Evolutionary conservation across 345 rosid genomes (phyloP).

Genomic region (Excoecaria cochinchinensis): DNA sequence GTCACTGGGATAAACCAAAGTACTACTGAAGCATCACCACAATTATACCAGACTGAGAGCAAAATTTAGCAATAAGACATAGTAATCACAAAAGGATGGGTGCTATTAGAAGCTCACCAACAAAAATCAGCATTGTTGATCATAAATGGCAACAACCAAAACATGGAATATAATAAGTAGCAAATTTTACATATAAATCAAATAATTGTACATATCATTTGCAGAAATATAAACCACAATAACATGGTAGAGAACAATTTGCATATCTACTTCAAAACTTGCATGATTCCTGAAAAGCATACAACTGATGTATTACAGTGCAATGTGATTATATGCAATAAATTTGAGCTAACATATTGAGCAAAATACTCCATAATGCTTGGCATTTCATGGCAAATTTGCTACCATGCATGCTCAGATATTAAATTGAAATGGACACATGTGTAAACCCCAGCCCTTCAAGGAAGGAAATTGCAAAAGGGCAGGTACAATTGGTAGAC

Average conservation of each 20-base stretch:
- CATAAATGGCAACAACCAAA: not conserved
- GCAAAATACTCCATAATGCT: not conserved
- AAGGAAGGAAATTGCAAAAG: not conserved
- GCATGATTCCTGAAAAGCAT: not conserved
- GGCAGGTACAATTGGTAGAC: not conserved
- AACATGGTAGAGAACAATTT: not conserved
- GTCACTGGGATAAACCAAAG: not conserved
- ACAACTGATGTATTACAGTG: not conserved
- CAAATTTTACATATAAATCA: not conserved
- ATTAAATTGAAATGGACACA: not conserved
- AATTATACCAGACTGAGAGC: not conserved
- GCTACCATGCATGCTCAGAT: not conserved
- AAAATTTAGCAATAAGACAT: not conserved
- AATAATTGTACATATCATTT: not conserved
- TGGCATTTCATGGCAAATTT: not conserved
- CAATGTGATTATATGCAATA: not conserved
- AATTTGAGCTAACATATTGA: not conserved
- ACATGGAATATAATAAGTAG: not conserved
- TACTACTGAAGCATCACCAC: not conserved
- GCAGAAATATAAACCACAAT: not conserved
- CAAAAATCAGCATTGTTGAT: not conserved
- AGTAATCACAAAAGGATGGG: not conserved
- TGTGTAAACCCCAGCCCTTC: not conserved
- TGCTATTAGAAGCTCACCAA: not conserved
- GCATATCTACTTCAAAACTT: not conserved